Conservation (phyloP, 2,329 filamentous ascomycete species). For the Emmonsiellopsis sp. region DNA sequence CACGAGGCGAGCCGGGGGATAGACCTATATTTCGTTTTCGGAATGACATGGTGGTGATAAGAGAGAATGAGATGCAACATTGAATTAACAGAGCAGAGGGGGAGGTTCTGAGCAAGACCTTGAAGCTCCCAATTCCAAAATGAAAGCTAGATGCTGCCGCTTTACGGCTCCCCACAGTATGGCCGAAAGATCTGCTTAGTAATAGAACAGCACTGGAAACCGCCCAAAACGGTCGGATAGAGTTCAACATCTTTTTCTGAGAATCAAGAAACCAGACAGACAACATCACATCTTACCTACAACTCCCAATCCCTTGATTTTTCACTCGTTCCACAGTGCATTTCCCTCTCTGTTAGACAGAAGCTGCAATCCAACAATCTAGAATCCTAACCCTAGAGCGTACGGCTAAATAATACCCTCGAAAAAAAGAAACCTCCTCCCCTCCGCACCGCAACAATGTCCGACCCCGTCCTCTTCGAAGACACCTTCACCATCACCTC, state of each 20-base stretch:
- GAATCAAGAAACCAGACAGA: background rate
- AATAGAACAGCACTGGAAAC: background rate
- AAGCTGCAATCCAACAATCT: no score
- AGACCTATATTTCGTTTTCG: constrained; percentile 58
- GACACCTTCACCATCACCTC: constrained; percentile 77
- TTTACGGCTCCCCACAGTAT: background rate
- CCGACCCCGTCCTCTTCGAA: constrained; percentile 88
- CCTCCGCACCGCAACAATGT: constrained; percentile 46
- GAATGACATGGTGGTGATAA: constrained; percentile 50
- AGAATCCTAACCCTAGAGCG: background rate
- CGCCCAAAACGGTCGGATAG: background rate
- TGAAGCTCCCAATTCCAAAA: no score
- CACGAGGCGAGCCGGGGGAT: constrained; percentile 30
- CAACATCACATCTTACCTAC: background rate
- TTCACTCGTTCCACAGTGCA: no score
- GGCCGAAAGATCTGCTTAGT: background rate
- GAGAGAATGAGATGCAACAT: background rate
- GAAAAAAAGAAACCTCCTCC: background rate
- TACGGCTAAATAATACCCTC: background rate
- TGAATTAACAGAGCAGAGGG: background rate
- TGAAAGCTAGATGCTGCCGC: background rate
- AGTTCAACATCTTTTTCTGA: background rate
- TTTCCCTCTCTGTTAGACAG: no score
- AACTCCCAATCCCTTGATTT: background rate
- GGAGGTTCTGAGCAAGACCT: background rate